These are phyloP conservation scores for Endotrypanum monterogeii DNA, from an alignment of 208 protist species.

Conservation along the genomic window DNA sequence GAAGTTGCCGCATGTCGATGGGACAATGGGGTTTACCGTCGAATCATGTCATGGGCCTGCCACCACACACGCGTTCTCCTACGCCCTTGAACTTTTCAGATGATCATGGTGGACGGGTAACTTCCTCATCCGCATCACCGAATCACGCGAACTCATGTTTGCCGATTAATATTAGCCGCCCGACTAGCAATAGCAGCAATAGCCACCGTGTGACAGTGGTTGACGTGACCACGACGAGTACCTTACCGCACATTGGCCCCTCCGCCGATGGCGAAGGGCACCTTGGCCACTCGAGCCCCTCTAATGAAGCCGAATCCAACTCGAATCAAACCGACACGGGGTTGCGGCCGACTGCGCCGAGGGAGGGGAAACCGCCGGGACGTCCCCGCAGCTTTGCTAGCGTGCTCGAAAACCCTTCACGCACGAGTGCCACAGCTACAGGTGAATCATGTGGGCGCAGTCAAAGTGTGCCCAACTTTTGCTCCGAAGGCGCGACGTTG, in stretches of 20 bases:
- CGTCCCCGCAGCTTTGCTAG: constrained; percentile 47
- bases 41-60: constrained; percentile 16
- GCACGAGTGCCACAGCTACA: constrained; percentile 1
- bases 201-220: background rate
- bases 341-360: constrained; percentile 50
- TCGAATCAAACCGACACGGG: background rate
- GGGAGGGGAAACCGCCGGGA: constrained; percentile 41
- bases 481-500: constrained; percentile 7
- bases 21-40: constrained; percentile 30
- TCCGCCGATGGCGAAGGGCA: background rate
- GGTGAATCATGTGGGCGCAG: constrained; percentile 6
- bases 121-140: constrained; percentile 11
- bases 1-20: constrained; percentile 18
- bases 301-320: background rate
- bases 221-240: background rate
- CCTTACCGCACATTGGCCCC: background rate
- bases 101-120: constrained; percentile 5
- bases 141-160: constrained; percentile 9
- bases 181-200: constrained; percentile 4
- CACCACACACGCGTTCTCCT: constrained; percentile 12
- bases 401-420: constrained; percentile 25
- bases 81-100: constrained; percentile 16
- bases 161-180: constrained; percentile 24
- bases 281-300: background rate
- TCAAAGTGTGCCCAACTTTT: constrained; percentile 17